Evolutionary conservation across 305 asterid genomes (phyloP), one percentile per base, ranked within the genome.

Genomic region (Solanum hybrid): DNA sequence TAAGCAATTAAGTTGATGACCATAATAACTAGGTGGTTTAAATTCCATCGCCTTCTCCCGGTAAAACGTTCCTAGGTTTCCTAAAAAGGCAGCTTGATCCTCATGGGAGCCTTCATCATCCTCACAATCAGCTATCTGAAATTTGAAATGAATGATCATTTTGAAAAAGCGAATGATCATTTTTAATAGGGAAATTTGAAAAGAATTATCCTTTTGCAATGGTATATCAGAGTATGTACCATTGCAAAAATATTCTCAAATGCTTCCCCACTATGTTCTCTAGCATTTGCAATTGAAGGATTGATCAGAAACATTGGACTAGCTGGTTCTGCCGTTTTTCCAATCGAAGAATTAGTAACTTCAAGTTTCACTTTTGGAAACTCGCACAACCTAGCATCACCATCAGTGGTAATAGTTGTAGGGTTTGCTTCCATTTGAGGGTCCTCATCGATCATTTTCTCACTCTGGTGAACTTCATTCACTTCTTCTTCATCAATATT

Each of bases 121-220:
- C 20, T 95, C 99, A 79, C 96, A 95, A 88, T 95, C 98, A 73
- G 36, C 86, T 91, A 92, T 90, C 99, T 96, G 78, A 91, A 90
- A 90, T 84, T 77, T 34, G 85, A 78, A 74, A 46, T 10, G 69
- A 39, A 86, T 42, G 6, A 42, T 42, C 16, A 40, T 40, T 80
- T 73, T 40, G 51, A 40, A 40, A 40, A 11, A 40, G 51, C 5
- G 6, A 40, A 40, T 40, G 51, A 40, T 40, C 6, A 40, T 40
- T 40, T 40, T 40, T 31, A 40, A 11, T 40, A 40, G 51, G 51
- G 18, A 12, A 4, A 42, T 42, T 39, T 36, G 39, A 36, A 36
- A 36, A 2, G 39, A 36, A 36, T 36, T 3, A 36, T 36, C 39
- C 0, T 36, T 36, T 36, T 36, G 39, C 40, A 36, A 36, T 8